A percentile compares a stretch with the other conserved stretches of the same genome.
Conservation (phyloP, 768 basidiomycete genomes). For the Clavulina sp. region DNA sequence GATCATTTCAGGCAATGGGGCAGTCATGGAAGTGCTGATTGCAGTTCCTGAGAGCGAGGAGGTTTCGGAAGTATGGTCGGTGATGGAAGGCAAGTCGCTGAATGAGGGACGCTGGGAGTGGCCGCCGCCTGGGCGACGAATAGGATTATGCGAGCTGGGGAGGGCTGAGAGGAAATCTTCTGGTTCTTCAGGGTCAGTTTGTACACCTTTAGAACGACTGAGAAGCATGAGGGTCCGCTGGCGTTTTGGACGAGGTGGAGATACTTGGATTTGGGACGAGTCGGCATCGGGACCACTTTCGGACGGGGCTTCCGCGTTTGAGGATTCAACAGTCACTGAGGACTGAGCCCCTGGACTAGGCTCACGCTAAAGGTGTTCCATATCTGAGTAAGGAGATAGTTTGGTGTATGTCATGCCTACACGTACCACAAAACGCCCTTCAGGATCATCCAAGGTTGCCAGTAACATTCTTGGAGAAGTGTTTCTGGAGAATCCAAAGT, state of each 20-base stretch:
- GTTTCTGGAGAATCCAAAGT: neutral
- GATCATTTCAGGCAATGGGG: constrained; percentile 18
- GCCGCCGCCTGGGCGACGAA: no score
- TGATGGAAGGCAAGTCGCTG: no score
- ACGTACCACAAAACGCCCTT: no score
- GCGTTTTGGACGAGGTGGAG: constrained; percentile 12
- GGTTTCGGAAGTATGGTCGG: neutral
- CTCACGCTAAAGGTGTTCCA: no score
- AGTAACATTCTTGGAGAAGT: neutral
- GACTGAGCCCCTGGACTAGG: no score
- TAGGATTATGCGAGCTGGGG: no score
- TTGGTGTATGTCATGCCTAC: no score
- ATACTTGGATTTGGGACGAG: neutral
- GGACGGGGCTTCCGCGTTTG: neutral
- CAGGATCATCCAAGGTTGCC: no score
- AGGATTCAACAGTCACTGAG: no score
- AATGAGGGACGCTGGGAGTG: no score
- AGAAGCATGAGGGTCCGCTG: constrained; percentile 28
- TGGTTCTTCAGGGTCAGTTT: constrained; percentile 32
- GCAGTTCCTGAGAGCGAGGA: neutral
- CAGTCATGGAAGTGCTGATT: neutral
- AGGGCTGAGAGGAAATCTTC: neutral
- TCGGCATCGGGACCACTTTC: neutral
- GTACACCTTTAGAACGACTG: constrained; percentile 46
- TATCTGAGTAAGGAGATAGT: no score